These are phyloP conservation scores for Raddia distichophylla DNA, from an alignment of 176 grass and related monocot genomes.

Conservation along the genomic window DNA sequence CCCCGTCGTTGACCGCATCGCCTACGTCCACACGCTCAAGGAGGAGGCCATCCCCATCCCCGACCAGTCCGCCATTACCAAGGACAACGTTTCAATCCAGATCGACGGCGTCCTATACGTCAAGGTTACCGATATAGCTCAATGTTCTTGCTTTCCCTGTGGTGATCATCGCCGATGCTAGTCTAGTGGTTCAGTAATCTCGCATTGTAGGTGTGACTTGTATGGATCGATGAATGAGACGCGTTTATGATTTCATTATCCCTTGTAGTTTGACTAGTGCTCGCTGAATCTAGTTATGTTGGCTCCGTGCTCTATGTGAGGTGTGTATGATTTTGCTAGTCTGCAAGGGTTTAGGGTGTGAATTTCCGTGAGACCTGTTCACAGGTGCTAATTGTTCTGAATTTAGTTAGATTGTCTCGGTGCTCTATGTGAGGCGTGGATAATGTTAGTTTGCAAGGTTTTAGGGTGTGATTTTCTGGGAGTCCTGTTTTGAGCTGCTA, in stretches of 20 bases:
- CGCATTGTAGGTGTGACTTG: neutral
- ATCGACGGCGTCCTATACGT: constrained; percentile 93
- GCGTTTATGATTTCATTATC: neutral
- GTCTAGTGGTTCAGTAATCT: neutral
- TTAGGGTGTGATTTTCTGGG: too few species aligned
- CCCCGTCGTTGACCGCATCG: constrained; percentile 76
- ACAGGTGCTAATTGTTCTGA: too few species aligned
- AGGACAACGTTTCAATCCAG: constrained; percentile 89
- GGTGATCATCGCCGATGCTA: neutral
- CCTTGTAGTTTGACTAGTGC: neutral
- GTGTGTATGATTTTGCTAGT: too few species aligned
- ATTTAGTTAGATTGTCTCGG: too few species aligned
- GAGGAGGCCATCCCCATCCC: constrained; percentile 97
- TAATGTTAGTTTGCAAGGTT: too few species aligned
- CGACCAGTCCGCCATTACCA: constrained; percentile 92
- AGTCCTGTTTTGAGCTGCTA: too few species aligned
- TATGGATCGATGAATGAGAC: neutral
- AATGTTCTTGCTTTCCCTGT: neutral
- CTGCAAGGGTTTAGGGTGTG: too few species aligned
- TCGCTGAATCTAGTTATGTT: neutral
- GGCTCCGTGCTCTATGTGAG: too few species aligned
- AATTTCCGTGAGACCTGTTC: too few species aligned
- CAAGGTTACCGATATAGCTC: constrained; percentile 45
- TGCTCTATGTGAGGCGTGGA: too few species aligned
- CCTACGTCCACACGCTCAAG: constrained; percentile 96